Conservation (phyloP, 768 basidiomycete species). For the Agaricus sinodeliciosus region DNA sequence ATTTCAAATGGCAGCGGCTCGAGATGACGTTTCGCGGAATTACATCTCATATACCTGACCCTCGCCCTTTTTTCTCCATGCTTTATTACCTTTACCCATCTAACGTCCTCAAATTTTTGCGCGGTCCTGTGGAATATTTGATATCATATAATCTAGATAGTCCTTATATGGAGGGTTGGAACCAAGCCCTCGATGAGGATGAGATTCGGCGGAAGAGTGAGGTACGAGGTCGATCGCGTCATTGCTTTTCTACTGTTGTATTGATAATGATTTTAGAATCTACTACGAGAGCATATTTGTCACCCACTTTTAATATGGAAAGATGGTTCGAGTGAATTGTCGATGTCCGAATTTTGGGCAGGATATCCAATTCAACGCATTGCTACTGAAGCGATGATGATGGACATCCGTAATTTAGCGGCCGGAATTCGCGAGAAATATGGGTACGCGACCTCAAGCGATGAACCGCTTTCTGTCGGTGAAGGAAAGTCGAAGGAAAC, state of each 20-base stretch:
- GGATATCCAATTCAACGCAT: slow-evolving; percentile 56
- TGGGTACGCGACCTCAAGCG: slow-evolving; percentile 9
- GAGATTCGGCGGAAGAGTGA: slow-evolving; percentile 68
- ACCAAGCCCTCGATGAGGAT: slow-evolving; percentile 57
- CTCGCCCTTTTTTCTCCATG: slow-evolving; percentile 63
- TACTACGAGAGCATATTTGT: slow-evolving; percentile 66
- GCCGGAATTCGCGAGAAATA: slow-evolving; percentile 38
- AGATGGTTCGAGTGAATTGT: slow-evolving; percentile 58
- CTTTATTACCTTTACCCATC: slow-evolving; percentile 91
- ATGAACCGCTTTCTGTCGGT: background rate
- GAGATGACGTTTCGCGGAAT: slow-evolving; percentile 52
- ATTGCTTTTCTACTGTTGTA: background rate
- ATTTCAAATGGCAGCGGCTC: slow-evolving; percentile 63
- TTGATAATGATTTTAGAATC: slow-evolving; percentile 33
- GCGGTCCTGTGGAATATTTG: slow-evolving; percentile 61
- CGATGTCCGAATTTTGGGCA: slow-evolving; percentile 60
- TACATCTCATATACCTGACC: slow-evolving; percentile 49
- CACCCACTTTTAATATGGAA: slow-evolving; percentile 69
- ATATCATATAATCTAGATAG: slow-evolving; percentile 39
- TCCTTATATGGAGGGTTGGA: slow-evolving; percentile 70
- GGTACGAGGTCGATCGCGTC: slow-evolving; percentile 32
- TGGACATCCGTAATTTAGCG: slow-evolving; percentile 53
- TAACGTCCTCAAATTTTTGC: slow-evolving; percentile 78
- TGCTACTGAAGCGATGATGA: slow-evolving; percentile 61
- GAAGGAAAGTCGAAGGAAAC: background rate